Base-by-base conservation (phyloP, 805 yeast species). In the Barnettozyma sucrosica region DNA sequence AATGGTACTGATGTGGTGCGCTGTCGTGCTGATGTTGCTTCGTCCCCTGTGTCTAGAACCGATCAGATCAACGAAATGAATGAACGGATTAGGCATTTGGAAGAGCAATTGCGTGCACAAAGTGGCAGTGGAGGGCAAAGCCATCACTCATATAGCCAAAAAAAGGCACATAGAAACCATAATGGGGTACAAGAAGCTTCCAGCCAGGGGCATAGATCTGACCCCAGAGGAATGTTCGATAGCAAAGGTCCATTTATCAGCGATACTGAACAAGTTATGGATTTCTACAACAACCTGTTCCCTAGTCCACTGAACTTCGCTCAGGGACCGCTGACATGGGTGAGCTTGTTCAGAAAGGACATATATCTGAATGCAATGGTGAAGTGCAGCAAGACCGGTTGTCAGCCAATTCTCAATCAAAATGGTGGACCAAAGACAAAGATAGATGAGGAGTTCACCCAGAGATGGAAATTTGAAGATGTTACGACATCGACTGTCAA, bases 281-380 rank as follows among this genome's bases (percentile, higher is more conserved):
- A 54, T 36, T 55, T 55, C 19, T 51, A 55, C 33, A 28, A 43
- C 4, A 40, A 49, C 14, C 28, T 30, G 7, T 47, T 44, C 21
- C 43, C 41, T 5, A 46, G 16, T 8, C 41, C 52, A 1, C 46
- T 55, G 2, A 38, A 54, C 36, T 45, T 53, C 1, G 25, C 45
- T 5, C 58, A 57, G 23, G 63, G 63, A 4, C 49, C 56, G 0
- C 45, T 61, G 14, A 52, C 61, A 3, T 61, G 64, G 64, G 56
- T 54, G 0, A 50, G 60, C 1, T 26, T 61, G 19, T 20, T 61
- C 14, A 44, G 56, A 14, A 61, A 58, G 32, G 64, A 61, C 42
- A 46, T 51, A 9, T 61, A 56, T 38, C 36, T 61, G 34, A 55
- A 54, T 34, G 41, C 56, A 8, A 40, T 59, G 7, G 44, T 51